These are phyloP conservation scores for Mycothermus thermophilus DNA, from an alignment of 495 filamentous ascomycete genomes.

Conservation along the genomic window DNA sequence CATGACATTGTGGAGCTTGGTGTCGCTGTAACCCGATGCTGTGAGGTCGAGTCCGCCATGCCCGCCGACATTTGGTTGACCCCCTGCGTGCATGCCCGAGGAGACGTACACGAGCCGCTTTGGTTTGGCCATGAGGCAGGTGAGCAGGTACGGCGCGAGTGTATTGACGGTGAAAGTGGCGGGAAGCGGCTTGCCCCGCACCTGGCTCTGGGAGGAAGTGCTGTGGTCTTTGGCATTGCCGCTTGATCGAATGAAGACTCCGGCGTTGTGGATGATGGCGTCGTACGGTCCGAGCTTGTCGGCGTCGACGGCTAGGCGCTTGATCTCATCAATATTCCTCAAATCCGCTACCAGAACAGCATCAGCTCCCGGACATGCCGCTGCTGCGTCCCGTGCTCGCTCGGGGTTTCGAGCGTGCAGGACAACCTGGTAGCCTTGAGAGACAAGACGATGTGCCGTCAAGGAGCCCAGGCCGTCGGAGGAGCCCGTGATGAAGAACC, in stretches of 20 bases:
- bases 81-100: conserved; percentile 36
- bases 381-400: conserved; percentile 30
- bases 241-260: conserved; percentile 23
- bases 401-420: conserved; percentile 42
- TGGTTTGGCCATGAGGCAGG: conserved; percentile 38
- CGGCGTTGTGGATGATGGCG: conserved; percentile 46
- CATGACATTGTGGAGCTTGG: conserved; percentile 42
- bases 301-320: conserved; percentile 36
- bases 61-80: conserved; percentile 27
- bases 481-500: conserved; percentile 40
- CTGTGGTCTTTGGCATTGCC: too few relatives aligned
- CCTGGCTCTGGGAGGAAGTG: too few relatives aligned
- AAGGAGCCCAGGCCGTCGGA: conserved; percentile 38
- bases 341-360: conserved; percentile 39
- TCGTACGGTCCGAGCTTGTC: conserved; percentile 39
- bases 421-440: conserved; percentile 40
- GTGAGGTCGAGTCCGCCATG: conserved; percentile 8
- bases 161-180: conserved; percentile 43
- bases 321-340: conserved; percentile 37
- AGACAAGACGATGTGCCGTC: conserved; percentile 35
- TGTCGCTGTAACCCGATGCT: conserved; percentile 32
- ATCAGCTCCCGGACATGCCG: conserved; percentile 34
- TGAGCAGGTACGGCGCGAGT: conserved; percentile 44
- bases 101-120: conserved; percentile 40
- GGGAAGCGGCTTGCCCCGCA: conserved; percentile 31